A percentile compares a stretch with the other conserved stretches of the same genome.
Evolutionary conservation across 78 protist species (phyloP).

Genomic region (Tieghemostelium lacteum): DNA sequence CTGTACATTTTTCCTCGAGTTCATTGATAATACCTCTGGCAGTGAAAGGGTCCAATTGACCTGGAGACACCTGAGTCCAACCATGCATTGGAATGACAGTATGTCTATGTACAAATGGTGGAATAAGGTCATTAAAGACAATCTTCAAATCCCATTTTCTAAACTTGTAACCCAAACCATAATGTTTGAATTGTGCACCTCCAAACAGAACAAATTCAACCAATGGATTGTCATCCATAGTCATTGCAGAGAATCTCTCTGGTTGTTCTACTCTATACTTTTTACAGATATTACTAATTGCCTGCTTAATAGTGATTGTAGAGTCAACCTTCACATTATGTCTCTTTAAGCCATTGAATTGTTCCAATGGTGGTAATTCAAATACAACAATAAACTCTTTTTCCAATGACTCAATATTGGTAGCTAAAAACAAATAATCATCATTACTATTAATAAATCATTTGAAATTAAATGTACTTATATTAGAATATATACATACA

Average conservation of each 20-base stretch:
- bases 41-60: constrained; percentile 69
- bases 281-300: constrained; percentile 34
- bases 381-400: constrained; percentile 74
- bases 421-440: neutral
- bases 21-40: constrained; percentile 72
- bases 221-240: constrained; percentile 76
- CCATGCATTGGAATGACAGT: constrained; percentile 76
- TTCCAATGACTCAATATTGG: constrained; percentile 60
- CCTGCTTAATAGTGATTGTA: constrained; percentile 36
- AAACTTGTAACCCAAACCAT: constrained; percentile 64
- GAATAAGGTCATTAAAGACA: constrained; percentile 60
- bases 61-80: constrained; percentile 71
- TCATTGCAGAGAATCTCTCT: constrained; percentile 72
- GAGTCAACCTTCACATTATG: constrained; percentile 69
- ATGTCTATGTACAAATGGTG: constrained; percentile 70
- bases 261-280: constrained; percentile 65
- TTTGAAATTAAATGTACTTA: neutral
- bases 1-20: constrained; percentile 48
- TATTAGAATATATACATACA: constrained; percentile 10
- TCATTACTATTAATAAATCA: neutral
- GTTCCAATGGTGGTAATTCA: constrained; percentile 75
- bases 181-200: constrained; percentile 69
- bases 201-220: constrained; percentile 69
- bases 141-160: constrained; percentile 72
- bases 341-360: constrained; percentile 76